These are phyloP conservation scores for Apiotrichum veenhuisii DNA, from an alignment of 1,284 basidiomycete species.

Conservation along the genomic window DNA sequence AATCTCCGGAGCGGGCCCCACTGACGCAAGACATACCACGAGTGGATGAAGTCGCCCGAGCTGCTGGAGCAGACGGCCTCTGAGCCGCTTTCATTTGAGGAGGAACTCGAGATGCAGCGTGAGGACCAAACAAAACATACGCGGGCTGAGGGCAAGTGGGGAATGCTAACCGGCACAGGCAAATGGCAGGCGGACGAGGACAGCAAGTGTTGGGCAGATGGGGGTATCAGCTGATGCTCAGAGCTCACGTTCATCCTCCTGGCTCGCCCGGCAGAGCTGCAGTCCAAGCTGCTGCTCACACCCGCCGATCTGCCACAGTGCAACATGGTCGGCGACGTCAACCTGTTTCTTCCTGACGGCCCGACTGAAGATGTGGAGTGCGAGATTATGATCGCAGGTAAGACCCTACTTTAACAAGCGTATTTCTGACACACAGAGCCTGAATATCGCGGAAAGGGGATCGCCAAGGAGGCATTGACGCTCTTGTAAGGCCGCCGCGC, in stretches of 20 bases:
- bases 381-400: conserved; percentile 80
- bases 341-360: conserved; percentile 46
- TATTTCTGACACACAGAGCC: neutral
- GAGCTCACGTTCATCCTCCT: conserved; percentile 90
- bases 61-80: conserved; percentile 78
- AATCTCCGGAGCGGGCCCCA: neutral
- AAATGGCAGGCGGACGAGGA: conserved; percentile 86
- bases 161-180: no score
- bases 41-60: conserved; percentile 81
- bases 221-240: conserved; percentile 31
- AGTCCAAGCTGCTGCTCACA: conserved; percentile 17
- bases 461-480: conserved; percentile 62
- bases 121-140: conserved; percentile 25
- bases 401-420: conserved; percentile 11
- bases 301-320: conserved; percentile 29
- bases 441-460: conserved; percentile 14
- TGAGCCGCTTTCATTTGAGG: conserved; percentile 72
- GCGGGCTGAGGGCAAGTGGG: conserved; percentile 2
- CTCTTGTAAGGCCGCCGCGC: conserved; percentile 52
- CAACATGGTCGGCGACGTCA: conserved; percentile 22
- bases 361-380: conserved; percentile 60
- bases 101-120: conserved; percentile 94
- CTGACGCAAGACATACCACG: conserved; percentile 67
- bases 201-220: conserved; percentile 56
- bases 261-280: conserved; percentile 46